Evolutionary conservation across 2,329 filamentous ascomycete genomes (phyloP).

Genomic region (Didymella arachidicola): DNA sequence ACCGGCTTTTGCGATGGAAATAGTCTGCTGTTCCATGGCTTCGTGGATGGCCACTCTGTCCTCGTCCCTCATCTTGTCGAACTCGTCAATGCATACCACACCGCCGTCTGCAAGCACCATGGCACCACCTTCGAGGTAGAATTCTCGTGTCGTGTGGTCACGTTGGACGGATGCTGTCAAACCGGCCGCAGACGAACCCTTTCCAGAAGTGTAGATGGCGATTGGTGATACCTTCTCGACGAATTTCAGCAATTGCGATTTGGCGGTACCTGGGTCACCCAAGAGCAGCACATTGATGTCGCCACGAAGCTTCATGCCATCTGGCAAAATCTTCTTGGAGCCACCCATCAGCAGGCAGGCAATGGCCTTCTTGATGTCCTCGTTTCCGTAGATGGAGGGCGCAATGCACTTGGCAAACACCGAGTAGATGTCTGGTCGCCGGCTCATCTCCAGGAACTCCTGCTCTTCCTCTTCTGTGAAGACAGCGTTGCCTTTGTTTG

Average conservation of each 20-base stretch:
- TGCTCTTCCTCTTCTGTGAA: slow-evolving; percentile 98
- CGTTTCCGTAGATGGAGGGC: slow-evolving; percentile 95
- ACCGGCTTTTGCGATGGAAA: slow-evolving; percentile 97
- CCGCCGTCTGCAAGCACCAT: slow-evolving; percentile 98
- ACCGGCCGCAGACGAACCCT: slow-evolving; percentile 97
- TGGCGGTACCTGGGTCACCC: slow-evolving; percentile 96
- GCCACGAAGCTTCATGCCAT: slow-evolving; percentile 96
- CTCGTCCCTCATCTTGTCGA: slow-evolving; percentile 99
- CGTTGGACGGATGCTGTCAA: slow-evolving; percentile 95
- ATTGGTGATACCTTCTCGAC: slow-evolving; percentile 96
- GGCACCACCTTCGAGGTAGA: slow-evolving; percentile 96
- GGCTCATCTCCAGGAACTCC: slow-evolving; percentile 90
- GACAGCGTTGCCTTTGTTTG: slow-evolving; percentile 79
- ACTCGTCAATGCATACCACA: slow-evolving; percentile 98
- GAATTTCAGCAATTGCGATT: slow-evolving; percentile 96
- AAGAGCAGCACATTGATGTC: slow-evolving; percentile 98
- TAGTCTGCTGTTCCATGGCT: slow-evolving; percentile 99
- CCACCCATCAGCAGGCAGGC: slow-evolving; percentile 91
- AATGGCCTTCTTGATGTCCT: slow-evolving; percentile 97
- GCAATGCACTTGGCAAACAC: slow-evolving; percentile 92
- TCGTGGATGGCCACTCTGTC: slow-evolving; percentile 98
- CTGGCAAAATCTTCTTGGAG: slow-evolving; percentile 95
- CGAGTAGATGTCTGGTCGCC: slow-evolving; percentile 90
- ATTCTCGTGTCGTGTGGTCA: slow-evolving; percentile 89
- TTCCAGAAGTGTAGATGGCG: slow-evolving; percentile 97